These are phyloP conservation scores for Scheffersomyces ergatensis DNA, from an alignment of 805 yeast species.

Conservation along the genomic window DNA sequence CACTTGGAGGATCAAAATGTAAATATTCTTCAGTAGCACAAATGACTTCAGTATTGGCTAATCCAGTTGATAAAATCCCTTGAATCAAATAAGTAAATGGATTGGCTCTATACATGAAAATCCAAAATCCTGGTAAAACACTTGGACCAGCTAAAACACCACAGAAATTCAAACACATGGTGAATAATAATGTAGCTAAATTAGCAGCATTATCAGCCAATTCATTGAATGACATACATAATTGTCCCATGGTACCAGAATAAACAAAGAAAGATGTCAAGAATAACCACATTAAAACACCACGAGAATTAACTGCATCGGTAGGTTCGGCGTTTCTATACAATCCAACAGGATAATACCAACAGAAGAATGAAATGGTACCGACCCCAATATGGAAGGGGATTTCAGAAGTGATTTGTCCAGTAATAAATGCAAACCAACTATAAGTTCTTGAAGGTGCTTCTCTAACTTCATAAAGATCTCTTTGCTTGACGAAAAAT, in stretches of 20 bases:
- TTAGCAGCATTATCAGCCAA: slow-evolving; percentile 34
- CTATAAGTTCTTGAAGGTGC: slow-evolving; percentile 42
- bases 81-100: slow-evolving; percentile 66
- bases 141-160: slow-evolving; percentile 31
- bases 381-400: slow-evolving; percentile 47
- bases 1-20: slow-evolving; percentile 16
- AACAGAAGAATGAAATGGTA: slow-evolving; percentile 36
- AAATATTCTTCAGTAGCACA: slow-evolving; percentile 22
- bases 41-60: slow-evolving; percentile 34
- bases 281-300: slow-evolving; percentile 36
- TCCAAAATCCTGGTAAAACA: slow-evolving; percentile 47
- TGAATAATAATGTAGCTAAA: slow-evolving; percentile 24
- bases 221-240: slow-evolving; percentile 27
- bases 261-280: slow-evolving; percentile 23
- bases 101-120: slow-evolving; percentile 73
- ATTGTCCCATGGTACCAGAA: slow-evolving; percentile 26
- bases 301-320: slow-evolving; percentile 33
- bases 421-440: slow-evolving; percentile 40
- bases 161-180: slow-evolving; percentile 35
- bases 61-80: slow-evolving; percentile 40
- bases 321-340: slow-evolving; percentile 52
- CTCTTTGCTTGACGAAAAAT: slow-evolving; percentile 43
- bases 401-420: slow-evolving; percentile 44
- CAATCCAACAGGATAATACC: slow-evolving; percentile 62
- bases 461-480: slow-evolving; percentile 47